These are phyloP conservation scores for Arthrobotrys iridis DNA, from an alignment of 2,329 filamentous ascomycete species.

Conservation along the genomic window DNA sequence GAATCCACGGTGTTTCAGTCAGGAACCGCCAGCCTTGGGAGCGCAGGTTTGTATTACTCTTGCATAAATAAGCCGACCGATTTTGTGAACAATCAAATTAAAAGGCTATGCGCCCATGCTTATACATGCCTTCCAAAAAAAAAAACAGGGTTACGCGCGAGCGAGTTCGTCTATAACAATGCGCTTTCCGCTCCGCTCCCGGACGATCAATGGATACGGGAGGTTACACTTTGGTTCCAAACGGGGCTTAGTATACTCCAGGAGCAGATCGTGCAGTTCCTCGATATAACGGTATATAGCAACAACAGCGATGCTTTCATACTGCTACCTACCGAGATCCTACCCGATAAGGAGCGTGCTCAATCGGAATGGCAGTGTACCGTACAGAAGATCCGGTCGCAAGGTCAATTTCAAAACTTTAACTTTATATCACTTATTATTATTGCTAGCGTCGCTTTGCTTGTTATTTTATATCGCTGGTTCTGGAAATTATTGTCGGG, in stretches of 20 bases:
- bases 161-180: neutral
- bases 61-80: neutral
- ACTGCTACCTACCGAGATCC: neutral
- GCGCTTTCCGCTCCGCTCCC: neutral
- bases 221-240: neutral
- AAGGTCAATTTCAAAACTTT: neutral
- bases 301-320: neutral
- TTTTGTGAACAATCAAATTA: neutral
- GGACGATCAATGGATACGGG: neutral
- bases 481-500: neutral
- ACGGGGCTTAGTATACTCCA: neutral
- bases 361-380: neutral
- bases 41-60: neutral
- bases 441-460: neutral
- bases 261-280: neutral
- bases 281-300: neutral
- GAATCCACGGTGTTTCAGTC: neutral
- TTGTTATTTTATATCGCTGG: neutral
- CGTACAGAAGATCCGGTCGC: neutral
- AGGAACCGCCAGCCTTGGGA: neutral
- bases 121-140: no score
- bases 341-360: neutral
- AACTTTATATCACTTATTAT: neutral
- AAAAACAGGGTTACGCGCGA: neutral
- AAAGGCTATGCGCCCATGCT: neutral